Evolutionary conservation across 352 stramenopile genomes (phyloP).

Genomic region (Halophytophthora polymorphica): DNA sequence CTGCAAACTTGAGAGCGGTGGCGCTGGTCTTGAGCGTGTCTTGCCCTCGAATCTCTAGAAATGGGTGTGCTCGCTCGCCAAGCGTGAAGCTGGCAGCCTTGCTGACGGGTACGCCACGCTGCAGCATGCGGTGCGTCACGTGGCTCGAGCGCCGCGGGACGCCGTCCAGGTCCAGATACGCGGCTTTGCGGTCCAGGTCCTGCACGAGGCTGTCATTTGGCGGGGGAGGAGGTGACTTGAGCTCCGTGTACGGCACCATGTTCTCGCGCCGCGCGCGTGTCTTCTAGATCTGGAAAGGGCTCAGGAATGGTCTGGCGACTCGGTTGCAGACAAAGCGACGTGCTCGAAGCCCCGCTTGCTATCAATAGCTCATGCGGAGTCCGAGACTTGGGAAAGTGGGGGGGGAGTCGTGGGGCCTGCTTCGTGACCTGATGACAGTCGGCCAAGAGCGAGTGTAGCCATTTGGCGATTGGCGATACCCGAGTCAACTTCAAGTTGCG

Average conservation of each 20-base stretch:
- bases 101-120: constrained; percentile 33
- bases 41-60: background rate
- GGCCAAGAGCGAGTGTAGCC: too few species aligned
- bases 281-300: too few species aligned
- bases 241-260: constrained; percentile 18
- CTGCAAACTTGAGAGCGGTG: constrained; percentile 3
- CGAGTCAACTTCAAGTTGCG: too few species aligned
- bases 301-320: too few species aligned
- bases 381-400: too few species aligned
- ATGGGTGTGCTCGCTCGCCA: constrained; percentile 30
- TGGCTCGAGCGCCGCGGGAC: constrained; percentile 34
- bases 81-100: constrained; percentile 18
- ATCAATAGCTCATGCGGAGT: too few species aligned
- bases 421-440: too few species aligned
- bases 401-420: too few species aligned
- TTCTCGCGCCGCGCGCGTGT: too few species aligned
- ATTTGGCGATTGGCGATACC: too few species aligned
- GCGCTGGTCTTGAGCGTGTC: constrained; percentile 4
- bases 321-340: too few species aligned
- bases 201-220: background rate
- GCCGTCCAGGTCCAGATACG: constrained; percentile 46
- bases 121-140: constrained; percentile 29
- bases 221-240: constrained; percentile 14
- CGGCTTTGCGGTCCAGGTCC: constrained; percentile 32
- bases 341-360: too few species aligned